These are phyloP conservation scores for Cytospora piceae DNA, from an alignment of 2,329 filamentous ascomycete species.

Conservation along the genomic window DNA sequence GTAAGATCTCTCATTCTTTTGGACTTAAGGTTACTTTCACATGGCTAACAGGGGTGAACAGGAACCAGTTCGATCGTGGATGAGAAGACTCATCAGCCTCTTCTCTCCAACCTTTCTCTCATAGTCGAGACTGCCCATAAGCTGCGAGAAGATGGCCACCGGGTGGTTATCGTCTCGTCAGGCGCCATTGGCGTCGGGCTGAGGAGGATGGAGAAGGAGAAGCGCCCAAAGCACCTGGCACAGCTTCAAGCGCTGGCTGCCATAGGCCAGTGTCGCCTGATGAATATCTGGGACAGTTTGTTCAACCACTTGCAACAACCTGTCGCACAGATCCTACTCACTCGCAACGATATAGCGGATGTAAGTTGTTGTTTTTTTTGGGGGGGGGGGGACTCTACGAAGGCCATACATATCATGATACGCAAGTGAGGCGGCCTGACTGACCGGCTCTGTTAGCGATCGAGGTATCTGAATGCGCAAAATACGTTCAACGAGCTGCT, in stretches of 20 bases:
- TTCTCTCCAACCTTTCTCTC: conserved; percentile 85
- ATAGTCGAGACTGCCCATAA: conserved; percentile 94
- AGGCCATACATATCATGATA: neutral
- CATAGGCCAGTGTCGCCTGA: conserved; percentile 92
- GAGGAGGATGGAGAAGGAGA: conserved; percentile 84
- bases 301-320: conserved; percentile 88
- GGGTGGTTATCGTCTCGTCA: conserved; percentile 94
- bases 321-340: conserved; percentile 91
- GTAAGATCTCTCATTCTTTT: conserved; percentile 52
- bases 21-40: neutral
- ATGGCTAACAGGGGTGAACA: conserved; percentile 43
- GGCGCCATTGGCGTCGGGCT: conserved; percentile 95
- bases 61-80: conserved; percentile 99
- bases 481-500: conserved; percentile 91
- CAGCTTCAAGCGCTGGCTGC: conserved; percentile 90
- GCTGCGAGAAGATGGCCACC: conserved; percentile 86
- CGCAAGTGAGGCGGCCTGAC: conserved; percentile 8
- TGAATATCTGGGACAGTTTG: conserved; percentile 92
- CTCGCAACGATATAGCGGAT: conserved; percentile 94
- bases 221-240: conserved; percentile 86
- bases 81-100: conserved; percentile 90
- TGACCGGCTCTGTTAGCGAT: conserved; percentile 58
- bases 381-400: neutral
- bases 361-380: conserved; percentile 53
- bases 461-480: conserved; percentile 94